Evolutionary conservation across 2,329 filamentous ascomycete genomes (phyloP), one percentile per base, ranked within the genome.

Genomic region (Aspergillus piperis): DNA sequence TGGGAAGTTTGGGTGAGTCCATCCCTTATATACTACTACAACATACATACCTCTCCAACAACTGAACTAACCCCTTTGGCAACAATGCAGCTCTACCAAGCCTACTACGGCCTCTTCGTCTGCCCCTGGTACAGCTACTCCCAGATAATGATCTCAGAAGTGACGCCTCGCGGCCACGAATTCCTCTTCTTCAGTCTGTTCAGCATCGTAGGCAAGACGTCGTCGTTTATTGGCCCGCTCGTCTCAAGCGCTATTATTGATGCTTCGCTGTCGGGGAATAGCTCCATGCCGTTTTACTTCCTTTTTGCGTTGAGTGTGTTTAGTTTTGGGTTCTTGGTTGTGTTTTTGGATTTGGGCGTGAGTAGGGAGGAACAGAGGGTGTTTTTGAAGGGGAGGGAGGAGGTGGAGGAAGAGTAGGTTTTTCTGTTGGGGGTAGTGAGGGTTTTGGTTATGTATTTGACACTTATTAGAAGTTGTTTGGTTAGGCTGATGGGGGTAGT

Each of bases 111-210:
- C 0, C 77, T 90, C 1, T 82, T 89, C 50, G 84, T 89, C 6
- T 88, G 87, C 63, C 87, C 87, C 0, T 90, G 87, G 87, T 90
- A 89, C 72, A 86, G 84, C 51, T 90, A 90, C 73, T 85, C 83
- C 0, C 87, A 90, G 70, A 89, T 87, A 67, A 87, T 90, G 83
- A 90, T 90, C 65, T 86, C 83, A 2, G 88, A 89, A 66, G 86
- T 90, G 2, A 89, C 87, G 0, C 88, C 88, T 0, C 80, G 85
- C 5, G 87, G 87, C 39, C 86, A 89, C 67, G 88, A 90, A 65
- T 89, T 89, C 66, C 76, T 90, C 10, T 90, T 90, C 78, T 90
- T 90, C 80, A 84, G 81, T 50, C 73, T 90, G 1, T 90, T 90
- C 74, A 86, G 83, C 62, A 88, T 90, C 66, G 83, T 89, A 27